These are phyloP conservation scores for Xenoacremonium recifei DNA, from an alignment of 2,329 filamentous ascomycete genomes.

Conservation along the genomic window DNA sequence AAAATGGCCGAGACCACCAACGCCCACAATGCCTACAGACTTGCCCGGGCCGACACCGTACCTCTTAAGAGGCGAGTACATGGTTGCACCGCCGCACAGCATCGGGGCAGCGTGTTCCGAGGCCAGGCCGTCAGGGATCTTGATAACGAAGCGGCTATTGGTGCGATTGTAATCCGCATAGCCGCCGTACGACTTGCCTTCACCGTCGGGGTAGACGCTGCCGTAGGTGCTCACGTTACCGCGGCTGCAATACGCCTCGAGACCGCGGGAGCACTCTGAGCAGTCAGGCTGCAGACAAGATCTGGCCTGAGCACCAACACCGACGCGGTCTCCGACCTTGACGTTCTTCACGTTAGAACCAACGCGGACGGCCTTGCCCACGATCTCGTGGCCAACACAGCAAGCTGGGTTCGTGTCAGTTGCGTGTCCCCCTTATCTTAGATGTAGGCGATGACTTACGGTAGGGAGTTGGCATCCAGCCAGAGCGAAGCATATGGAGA, in stretches of 20 bases:
- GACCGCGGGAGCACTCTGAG: slow-evolving; percentile 38
- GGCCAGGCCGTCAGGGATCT: slow-evolving; percentile 41
- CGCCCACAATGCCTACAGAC: slow-evolving; percentile 62
- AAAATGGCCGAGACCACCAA: slow-evolving; percentile 68
- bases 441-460: slow-evolving; percentile 33
- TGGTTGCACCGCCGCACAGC: slow-evolving; percentile 68
- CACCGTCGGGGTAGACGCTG: slow-evolving; percentile 46
- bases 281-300: slow-evolving; percentile 48
- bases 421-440: no score
- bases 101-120: slow-evolving; percentile 54
- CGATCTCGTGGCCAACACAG: slow-evolving; percentile 64
- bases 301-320: slow-evolving; percentile 59
- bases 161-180: slow-evolving; percentile 33
- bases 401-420: slow-evolving; percentile 35
- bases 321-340: slow-evolving; percentile 61
- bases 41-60: slow-evolving; percentile 66
- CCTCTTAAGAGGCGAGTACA: slow-evolving; percentile 59
- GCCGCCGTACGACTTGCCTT: slow-evolving; percentile 45
- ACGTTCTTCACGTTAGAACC: slow-evolving; percentile 48
- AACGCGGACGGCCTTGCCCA: slow-evolving; percentile 55
- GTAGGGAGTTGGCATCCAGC: slow-evolving; percentile 42
- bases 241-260: slow-evolving; percentile 40
- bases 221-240: slow-evolving; percentile 51
- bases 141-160: slow-evolving; percentile 44
- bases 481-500: slow-evolving; percentile 55